These are phyloP conservation scores for Russula olivacea DNA, from an alignment of 768 basidiomycete genomes.

Conservation along the genomic window DNA sequence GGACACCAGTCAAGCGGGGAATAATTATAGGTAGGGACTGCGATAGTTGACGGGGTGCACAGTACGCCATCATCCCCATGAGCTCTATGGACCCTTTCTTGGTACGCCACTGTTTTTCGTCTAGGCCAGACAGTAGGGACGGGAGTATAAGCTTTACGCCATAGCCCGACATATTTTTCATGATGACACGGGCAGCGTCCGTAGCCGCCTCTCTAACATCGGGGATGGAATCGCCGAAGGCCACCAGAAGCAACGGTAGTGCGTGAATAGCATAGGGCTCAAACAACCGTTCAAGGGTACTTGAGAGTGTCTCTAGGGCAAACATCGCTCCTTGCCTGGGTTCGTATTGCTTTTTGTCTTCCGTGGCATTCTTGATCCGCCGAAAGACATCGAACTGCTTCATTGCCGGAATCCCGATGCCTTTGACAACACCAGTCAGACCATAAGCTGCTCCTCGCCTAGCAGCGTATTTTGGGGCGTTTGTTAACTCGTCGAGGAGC, in stretches of 20 bases:
- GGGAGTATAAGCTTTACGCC: conserved; percentile 95
- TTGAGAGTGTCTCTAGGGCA: conserved; percentile 86
- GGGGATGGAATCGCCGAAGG: conserved; percentile 79
- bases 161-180: conserved; percentile 91
- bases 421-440: conserved; percentile 85
- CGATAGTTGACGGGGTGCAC: conserved; percentile 91
- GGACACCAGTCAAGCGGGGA: conserved; percentile 86
- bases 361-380: conserved; percentile 65
- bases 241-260: conserved; percentile 72
- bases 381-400: conserved; percentile 77
- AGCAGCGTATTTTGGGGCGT: conserved; percentile 79
- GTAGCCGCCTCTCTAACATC: conserved; percentile 93
- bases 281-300: conserved; percentile 80
- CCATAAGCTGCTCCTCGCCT: conserved; percentile 99
- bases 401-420: conserved; percentile 80
- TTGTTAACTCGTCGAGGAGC: conserved; percentile 71
- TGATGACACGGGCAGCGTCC: conserved; percentile 89
- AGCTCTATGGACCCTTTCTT: conserved; percentile 97
- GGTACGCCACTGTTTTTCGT: conserved; percentile 98
- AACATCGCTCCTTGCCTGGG: conserved; percentile 92
- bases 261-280: conserved; percentile 88
- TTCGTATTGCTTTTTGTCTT: conserved; percentile 87
- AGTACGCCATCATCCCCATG: conserved; percentile 97
- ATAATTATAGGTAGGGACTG: conserved; percentile 94
- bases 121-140: conserved; percentile 79